These are phyloP conservation scores for Sphaerulina musiva DNA, from an alignment of 2,329 filamentous ascomycete species.

Conservation along the genomic window DNA sequence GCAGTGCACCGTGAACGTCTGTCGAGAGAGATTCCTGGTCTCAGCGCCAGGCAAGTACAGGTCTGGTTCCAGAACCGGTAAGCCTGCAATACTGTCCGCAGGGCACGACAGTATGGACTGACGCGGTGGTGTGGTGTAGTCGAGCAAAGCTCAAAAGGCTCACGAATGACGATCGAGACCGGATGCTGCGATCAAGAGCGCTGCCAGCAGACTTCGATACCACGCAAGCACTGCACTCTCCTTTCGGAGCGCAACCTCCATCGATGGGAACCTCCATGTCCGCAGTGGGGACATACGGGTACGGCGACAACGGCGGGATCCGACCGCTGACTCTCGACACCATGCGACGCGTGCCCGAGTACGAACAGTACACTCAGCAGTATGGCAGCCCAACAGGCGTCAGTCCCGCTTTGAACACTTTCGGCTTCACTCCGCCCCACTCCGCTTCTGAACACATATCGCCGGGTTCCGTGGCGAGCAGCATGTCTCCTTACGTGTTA, in stretches of 20 bases:
- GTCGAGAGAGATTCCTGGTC: slow-evolving; percentile 80
- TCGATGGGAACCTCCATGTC: slow-evolving; percentile 45
- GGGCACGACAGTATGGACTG: slow-evolving; percentile 1
- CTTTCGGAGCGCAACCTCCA: slow-evolving; percentile 41
- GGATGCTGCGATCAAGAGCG: slow-evolving; percentile 55
- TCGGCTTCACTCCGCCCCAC: slow-evolving; percentile 56
- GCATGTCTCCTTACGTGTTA: slow-evolving; percentile 34
- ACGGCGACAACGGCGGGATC: slow-evolving; percentile 54
- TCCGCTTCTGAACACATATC: slow-evolving; percentile 45
- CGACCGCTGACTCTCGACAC: slow-evolving; percentile 63
- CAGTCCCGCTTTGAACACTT: slow-evolving; percentile 60
- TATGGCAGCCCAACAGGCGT: slow-evolving; percentile 55
- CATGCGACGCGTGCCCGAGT: slow-evolving; percentile 55
- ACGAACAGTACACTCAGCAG: slow-evolving; percentile 60
- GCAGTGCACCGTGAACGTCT: slow-evolving; percentile 82
- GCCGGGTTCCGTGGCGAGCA: slow-evolving; percentile 38
- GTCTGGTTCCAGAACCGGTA: slow-evolving; percentile 99
- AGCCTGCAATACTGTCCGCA: background rate
- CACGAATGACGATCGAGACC: slow-evolving; percentile 55
- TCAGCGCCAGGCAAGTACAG: slow-evolving; percentile 88
- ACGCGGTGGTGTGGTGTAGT: slow-evolving; percentile 33
- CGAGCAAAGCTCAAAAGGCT: slow-evolving; percentile 57
- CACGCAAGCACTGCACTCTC: slow-evolving; percentile 52
- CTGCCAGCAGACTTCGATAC: slow-evolving; percentile 56
- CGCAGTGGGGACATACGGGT: slow-evolving; percentile 40